Base-by-base conservation (phyloP, 2,329 filamentous ascomycete genomes). In the Hypoxylon sp. region DNA sequence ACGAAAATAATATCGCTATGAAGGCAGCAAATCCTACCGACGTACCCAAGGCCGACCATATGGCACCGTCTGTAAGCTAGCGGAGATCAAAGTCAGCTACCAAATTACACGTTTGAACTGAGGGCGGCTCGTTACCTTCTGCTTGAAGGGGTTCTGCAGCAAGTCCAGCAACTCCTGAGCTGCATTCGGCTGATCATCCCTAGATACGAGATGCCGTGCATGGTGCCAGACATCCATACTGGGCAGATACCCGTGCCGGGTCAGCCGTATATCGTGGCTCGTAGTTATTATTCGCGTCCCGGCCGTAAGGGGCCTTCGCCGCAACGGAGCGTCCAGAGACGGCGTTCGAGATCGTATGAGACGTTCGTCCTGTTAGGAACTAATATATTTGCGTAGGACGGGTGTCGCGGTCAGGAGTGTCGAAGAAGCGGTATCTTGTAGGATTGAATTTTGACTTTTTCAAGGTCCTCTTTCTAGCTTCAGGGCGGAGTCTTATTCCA, bases 1-100 rank as follows among this genome's bases (percentile, higher is more conserved):
- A 79, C 62, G 92, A 97, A 81, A 98, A 99, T 64, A 87, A 77
- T 56, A 96, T 73, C 61, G 91, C 88, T 67, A 97, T 88, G 66
- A 87, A 80, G 62, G 83, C 70, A 7, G 92, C 91, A 70, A 95
- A 79, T 52, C 86, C 89, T 40, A 97, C 72, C 2, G 94, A 96
- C 18, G 90, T 92, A 63, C 81, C 90, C 40, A 98, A 78, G 45
- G 93, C 92, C 56, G 91, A 89, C 75, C 88, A 87, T 58, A 97
- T 82, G 38, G 92, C 89, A 55, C 83, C 76, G 70, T 79, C 70
- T 69, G 76, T 74, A 33, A 82, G 72, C 79, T 82, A 61, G 21
- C 38, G 33, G 13, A 26, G 40, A 48, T 55, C 18, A 50, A 60
- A 10, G 53, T 52, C 24, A 55, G 46, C 17, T 37, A n/a, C 29